Percentiles rank a stretch among this genome's conserved stretches.
phyloP scores from a whole-genome alignment of 2,329 filamentous ascomycete genomes.

The Claviceps humidiphila region DNA sequence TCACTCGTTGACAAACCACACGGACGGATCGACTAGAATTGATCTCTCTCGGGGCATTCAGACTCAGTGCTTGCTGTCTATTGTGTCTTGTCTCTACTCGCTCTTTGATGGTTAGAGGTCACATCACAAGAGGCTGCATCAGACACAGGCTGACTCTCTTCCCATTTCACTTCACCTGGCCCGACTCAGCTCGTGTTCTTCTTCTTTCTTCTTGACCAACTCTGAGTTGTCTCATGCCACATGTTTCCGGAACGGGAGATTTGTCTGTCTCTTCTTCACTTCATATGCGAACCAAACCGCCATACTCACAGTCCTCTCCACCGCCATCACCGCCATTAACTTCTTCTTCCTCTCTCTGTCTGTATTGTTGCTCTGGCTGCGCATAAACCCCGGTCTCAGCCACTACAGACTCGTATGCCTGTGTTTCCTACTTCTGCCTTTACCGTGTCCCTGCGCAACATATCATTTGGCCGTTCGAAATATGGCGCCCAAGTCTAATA shows the following conservation, averaged over 20 bases:
- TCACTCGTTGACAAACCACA: neutral
- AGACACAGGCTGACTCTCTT: neutral
- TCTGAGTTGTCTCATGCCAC: neutral
- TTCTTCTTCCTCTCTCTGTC: neutral
- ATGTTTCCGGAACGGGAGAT: neutral
- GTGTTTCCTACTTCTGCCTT: constrained; percentile 2
- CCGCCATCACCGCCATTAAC: neutral
- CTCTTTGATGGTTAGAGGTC: neutral
- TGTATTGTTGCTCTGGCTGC: neutral
- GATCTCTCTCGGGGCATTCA: neutral
- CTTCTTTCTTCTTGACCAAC: neutral
- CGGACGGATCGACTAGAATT: neutral
- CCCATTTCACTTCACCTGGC: neutral
- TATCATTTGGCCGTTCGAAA: constrained; percentile 8
- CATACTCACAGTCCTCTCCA: neutral
- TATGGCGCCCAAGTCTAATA: constrained; percentile 37
- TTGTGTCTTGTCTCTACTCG: neutral
- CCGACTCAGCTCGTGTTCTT: neutral
- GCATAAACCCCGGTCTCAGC: neutral
- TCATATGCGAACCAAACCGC: neutral
- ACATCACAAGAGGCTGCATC: neutral
- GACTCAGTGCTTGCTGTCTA: neutral
- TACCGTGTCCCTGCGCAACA: constrained; percentile 8
- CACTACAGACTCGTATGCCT: constrained; percentile 4
- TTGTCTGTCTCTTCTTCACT: neutral